Conservation (phyloP, 2,329 filamentous ascomycete species). For the Colletotrichum nymphaeae region DNA sequence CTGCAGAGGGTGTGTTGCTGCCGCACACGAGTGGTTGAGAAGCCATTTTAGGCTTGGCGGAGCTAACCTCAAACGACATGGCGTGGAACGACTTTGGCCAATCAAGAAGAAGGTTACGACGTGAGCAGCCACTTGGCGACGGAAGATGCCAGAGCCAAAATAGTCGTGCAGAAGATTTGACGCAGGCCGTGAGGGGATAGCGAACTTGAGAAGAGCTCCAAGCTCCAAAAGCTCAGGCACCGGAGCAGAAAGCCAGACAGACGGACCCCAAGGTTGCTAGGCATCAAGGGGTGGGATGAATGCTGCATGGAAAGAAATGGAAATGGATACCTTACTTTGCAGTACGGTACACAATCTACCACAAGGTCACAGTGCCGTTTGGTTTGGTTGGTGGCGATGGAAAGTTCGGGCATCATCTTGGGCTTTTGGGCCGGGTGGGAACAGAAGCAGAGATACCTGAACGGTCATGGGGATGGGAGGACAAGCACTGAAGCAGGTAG, state of each 20-base stretch:
- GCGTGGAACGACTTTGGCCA: neutral
- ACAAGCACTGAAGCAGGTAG: neutral
- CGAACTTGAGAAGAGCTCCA: constrained; percentile 3
- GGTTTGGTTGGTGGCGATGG: constrained; percentile 11
- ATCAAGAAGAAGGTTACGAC: neutral
- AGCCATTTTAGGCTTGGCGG: constrained; percentile 15
- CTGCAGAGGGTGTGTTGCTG: constrained; percentile 29
- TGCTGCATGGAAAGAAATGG: constrained; percentile 25
- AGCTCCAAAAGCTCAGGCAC: constrained; percentile 5
- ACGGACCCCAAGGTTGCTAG: neutral
- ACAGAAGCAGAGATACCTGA: constrained; percentile 29
- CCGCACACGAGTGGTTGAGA: constrained; percentile 24
- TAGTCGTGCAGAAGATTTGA: neutral
- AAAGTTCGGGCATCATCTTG: constrained; percentile 9
- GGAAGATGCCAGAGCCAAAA: constrained; percentile 22
- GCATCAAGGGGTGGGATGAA: constrained; percentile 1
- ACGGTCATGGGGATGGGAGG: neutral
- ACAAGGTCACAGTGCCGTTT: neutral
- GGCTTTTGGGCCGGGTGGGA: constrained; percentile 8
- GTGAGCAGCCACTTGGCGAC: constrained; percentile 26
- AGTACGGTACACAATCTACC: neutral
- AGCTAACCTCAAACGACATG: neutral
- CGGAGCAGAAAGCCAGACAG: neutral
- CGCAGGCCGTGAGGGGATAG: neutral
- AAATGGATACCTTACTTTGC: neutral